Evolutionary conservation across 2,329 filamentous ascomycete species (phyloP).

Genomic region (Cladorrhinum sp.): DNA sequence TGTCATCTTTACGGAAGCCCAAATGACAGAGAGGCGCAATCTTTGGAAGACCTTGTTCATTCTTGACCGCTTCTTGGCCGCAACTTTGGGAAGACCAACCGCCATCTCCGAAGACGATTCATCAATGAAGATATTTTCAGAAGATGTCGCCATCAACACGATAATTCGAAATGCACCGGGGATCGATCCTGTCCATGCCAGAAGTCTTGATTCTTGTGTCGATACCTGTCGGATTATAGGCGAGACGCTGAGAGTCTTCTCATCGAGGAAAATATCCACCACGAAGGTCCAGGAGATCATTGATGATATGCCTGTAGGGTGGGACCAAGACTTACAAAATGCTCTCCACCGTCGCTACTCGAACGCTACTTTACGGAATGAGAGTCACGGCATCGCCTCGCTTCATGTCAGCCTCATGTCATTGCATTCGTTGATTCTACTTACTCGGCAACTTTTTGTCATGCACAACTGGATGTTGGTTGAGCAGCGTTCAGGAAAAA

Average conservation of each 20-base stretch:
- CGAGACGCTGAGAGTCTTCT: conserved; percentile 58
- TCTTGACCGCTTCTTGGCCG: conserved; percentile 61
- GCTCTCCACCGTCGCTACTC: conserved; percentile 50
- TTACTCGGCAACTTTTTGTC: conserved; percentile 63
- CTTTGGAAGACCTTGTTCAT: conserved; percentile 64
- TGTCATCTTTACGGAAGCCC: conserved; percentile 46
- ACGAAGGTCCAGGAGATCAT: conserved; percentile 56
- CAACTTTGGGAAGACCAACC: conserved; percentile 59
- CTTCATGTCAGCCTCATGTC: conserved; percentile 61
- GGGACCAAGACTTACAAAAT: conserved; percentile 47
- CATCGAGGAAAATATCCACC: conserved; percentile 56
- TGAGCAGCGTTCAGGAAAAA: conserved; percentile 32
- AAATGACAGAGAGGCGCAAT: conserved; percentile 50
- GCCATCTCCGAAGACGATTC: conserved; percentile 62
- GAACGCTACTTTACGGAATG: conserved; percentile 31
- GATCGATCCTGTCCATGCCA: conserved; percentile 24
- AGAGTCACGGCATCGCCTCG: conserved; percentile 55
- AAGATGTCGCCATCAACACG: conserved; percentile 40
- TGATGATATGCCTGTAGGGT: conserved; percentile 46
- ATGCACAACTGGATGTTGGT: conserved; percentile 48
- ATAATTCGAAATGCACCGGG: conserved; percentile 13
- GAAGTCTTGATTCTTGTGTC: conserved; percentile 53
- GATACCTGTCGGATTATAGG: conserved; percentile 57
- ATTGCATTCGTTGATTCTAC: conserved; percentile 59
- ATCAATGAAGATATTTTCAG: conserved; percentile 36